Base-by-base conservation (phyloP, 1,284 basidiomycete species). In the Pholiota adiposa region DNA sequence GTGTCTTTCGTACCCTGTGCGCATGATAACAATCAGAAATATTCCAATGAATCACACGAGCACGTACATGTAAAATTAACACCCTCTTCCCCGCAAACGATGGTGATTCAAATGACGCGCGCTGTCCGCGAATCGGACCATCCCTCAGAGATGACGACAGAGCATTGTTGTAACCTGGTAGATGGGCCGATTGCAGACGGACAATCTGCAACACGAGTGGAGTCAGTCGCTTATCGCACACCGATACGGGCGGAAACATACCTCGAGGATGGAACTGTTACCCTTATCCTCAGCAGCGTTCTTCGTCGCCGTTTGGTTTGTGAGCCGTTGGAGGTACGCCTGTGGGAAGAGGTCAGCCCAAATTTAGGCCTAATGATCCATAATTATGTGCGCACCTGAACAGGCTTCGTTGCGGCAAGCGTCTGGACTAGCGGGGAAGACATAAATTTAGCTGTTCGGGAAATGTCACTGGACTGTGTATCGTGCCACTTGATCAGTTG, bases 81-180 rank as follows among this genome's bases (percentile, higher is more conserved):
- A 90, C 80, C 18, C 79, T 70, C 41, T 79, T 77, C n/a, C 73
- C 73, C 3, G 73, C 73, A 64, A 81, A 81, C 0, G 79, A 83
- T 4, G 83, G 73, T 1, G 79, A 76, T 19, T 77, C 69, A 67
- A 88, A 90, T 4, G 85, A 77, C 1, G 78, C 67, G 23, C 68
- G 74, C 60, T 84, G 80, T 4, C 87, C 88, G 36, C 86, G 82
- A 25, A 91, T 74, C 9, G 89, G 90, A 1, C 90, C 89, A 46
- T 88, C 82, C n/a, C 89, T 81, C 11, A 93, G 75, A 1, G 87
- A 90, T 7, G 89, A 90, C 0, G 89, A 89, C 12, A 93, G 72
- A 0, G 90, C 90, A 18, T 82, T 77, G 60, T 90, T 88, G 72
- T 85, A 92, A 6, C 90, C 85, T 4, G 87, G 83, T 11, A 93